Conservation (phyloP, 371 early-diverging fungal species). For the Rhizopus sp. region DNA sequence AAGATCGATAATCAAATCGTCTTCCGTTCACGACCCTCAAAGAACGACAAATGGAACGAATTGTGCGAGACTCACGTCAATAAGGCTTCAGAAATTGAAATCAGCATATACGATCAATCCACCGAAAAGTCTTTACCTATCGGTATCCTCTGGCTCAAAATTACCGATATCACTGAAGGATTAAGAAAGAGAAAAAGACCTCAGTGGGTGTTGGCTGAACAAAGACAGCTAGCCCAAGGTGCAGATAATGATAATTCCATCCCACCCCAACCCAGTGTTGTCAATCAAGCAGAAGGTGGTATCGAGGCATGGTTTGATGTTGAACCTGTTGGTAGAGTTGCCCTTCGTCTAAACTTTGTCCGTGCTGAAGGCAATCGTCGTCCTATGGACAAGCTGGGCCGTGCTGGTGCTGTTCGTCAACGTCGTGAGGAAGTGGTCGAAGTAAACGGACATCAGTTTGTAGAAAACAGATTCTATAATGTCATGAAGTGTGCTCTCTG, state of each 20-base stretch:
- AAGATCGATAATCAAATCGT: conserved; percentile 82
- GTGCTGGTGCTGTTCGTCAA: conserved; percentile 89
- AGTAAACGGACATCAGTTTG: conserved; percentile 90
- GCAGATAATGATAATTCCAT: conserved; percentile 14
- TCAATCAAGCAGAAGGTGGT: conserved; percentile 43
- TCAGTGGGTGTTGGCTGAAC: conserved; percentile 36
- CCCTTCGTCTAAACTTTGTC: conserved; percentile 76
- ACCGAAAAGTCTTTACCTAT: conserved; percentile 66
- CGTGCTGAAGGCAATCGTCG: conserved; percentile 51
- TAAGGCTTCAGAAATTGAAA: conserved; percentile 90
- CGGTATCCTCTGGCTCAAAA: conserved; percentile 83
- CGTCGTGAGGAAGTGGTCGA: conserved; percentile 70
- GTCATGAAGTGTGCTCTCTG: conserved; percentile 95
- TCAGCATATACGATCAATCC: conserved; percentile 75
- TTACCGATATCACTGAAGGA: conserved; percentile 79
- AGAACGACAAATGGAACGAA: conserved; percentile 73
- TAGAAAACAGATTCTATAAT: conserved; percentile 81
- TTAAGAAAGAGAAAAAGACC: conserved; percentile 66
- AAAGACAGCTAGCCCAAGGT: conserved; percentile 40
- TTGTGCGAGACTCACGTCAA: conserved; percentile 82
- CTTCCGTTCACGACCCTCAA: conserved; percentile 68
- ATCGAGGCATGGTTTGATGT: conserved; percentile 87
- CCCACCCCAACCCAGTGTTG: conserved; percentile 2
- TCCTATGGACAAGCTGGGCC: conserved; percentile 74
- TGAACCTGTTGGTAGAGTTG: conserved; percentile 89